Evolutionary conservation across 2,329 filamentous ascomycete species (phyloP), one percentile per base, ranked within the genome.

Genomic region (Fusarium anguioides): DNA sequence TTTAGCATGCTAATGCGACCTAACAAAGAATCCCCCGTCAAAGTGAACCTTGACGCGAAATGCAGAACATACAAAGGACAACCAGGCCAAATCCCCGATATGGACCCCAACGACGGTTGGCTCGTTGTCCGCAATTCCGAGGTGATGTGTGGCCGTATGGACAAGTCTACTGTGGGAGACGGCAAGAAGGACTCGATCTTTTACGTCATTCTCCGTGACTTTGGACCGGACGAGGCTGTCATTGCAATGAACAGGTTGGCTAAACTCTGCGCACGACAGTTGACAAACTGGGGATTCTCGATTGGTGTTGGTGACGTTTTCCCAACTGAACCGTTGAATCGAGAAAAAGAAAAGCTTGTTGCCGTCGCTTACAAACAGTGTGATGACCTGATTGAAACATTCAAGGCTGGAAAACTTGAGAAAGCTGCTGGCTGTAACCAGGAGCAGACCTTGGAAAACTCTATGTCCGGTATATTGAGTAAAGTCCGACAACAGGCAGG

Each of bases 101-200:
- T 97, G 81, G 92, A 95, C 73, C 88, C 91, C 17, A 93, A 96
- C 69, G 96, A 99, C 77, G 89, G 91, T 9, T 98, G 93, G 86
- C 83, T 99, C 11, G 93, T 97, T 15, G 91, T 99, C 64, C 91
- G 95, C 57, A 98, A 99, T 76, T 98, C 95, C 0, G 94, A 97
- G 77, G 89, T 98, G 64, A 97, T 99, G 92, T 98, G 95, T 75
- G 96, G 96, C 63, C 87, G 91, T 60, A 97, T 98, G 94, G 96
- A 99, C 82, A 99, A 99, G 80, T 92, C 93, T 2, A 98, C 94
- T 0, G 93, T 99, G n/a, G 96, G 96, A 71, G 89, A 93, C 8
- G 96, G 96, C 72, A 98, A 98, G 83, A 99, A 99, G 76, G 95
- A 97, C 76, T 97, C 94, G 0, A 90, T 99, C 20, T 99, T 98